These are phyloP conservation scores for Xerocomellus intermedius DNA, from an alignment of 768 basidiomycete species.

Conservation along the genomic window DNA sequence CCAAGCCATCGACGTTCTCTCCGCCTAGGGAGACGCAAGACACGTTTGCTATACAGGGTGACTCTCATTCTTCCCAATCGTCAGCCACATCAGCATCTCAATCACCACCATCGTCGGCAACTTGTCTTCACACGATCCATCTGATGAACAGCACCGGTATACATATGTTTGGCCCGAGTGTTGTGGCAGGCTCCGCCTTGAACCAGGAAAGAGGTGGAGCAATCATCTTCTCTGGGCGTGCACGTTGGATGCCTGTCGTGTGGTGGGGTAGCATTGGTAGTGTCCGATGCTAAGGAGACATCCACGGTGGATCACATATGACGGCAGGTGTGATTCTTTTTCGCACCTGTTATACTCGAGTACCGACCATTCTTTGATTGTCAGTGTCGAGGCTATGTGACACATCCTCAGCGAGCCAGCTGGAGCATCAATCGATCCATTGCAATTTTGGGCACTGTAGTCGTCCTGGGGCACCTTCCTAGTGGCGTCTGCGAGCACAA, in stretches of 20 bases:
- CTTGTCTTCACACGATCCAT: not conserved
- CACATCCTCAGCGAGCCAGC: not conserved
- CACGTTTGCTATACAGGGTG: not conserved
- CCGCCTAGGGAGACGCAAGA: not conserved
- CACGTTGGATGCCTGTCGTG: slow-evolving; percentile 61
- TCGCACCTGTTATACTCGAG: not conserved
- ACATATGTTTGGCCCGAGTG: slow-evolving; percentile 88
- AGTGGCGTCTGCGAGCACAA: slow-evolving; percentile 47
- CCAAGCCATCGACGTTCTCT: slow-evolving; percentile 41
- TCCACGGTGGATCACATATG: not conserved
- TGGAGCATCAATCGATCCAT: slow-evolving; percentile 5
- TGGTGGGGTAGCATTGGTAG: slow-evolving; percentile 49
- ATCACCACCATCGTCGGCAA: not conserved
- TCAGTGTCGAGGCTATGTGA: slow-evolving; percentile 9
- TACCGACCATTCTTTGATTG: not conserved
- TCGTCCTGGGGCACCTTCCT: slow-evolving; percentile 47
- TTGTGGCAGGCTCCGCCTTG: slow-evolving; percentile 83
- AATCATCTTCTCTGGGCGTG: slow-evolving; percentile 83
- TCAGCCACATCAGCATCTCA: not conserved
- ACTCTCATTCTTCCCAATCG: not conserved
- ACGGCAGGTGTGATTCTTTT: slow-evolving; percentile 24
- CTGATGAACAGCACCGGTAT: slow-evolving; percentile 21
- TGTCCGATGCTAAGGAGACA: not conserved
- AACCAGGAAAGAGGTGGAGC: slow-evolving; percentile 90
- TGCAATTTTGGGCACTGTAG: slow-evolving; percentile 56